Evolutionary conservation across 2,329 filamentous ascomycete species (phyloP).

Genomic region (Aureobasidium pullulans): DNA sequence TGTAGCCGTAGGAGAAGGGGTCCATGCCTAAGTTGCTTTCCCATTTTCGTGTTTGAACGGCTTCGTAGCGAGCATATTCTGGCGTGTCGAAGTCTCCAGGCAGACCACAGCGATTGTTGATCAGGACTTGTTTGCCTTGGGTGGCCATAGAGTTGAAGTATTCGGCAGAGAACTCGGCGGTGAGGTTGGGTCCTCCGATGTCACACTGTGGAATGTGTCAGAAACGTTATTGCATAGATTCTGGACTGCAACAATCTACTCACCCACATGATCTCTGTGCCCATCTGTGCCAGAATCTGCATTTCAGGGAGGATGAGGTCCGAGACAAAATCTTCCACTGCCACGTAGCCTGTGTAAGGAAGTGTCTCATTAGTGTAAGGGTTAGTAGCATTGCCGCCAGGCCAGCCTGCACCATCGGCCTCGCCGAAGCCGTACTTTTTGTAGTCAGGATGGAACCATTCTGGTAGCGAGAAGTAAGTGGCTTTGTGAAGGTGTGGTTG

Average conservation of each 20-base stretch:
- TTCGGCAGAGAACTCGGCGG: conserved; percentile 34
- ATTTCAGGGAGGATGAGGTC: conserved; percentile 40
- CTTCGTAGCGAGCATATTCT: conserved; percentile 47
- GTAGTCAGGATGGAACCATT: conserved; percentile 42
- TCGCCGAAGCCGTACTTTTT: conserved; percentile 32
- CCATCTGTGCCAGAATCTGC: conserved; percentile 35
- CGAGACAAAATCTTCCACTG: conserved; percentile 33
- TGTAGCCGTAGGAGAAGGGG: conserved; percentile 53
- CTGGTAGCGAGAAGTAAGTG: conserved; percentile 39
- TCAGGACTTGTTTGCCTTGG: conserved; percentile 42
- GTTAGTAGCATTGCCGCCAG: conserved; percentile 37
- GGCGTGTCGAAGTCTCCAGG: conserved; percentile 54
- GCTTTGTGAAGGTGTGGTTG: conserved; percentile 38
- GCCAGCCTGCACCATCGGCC: conserved; percentile 20
- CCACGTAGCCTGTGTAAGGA: conserved; percentile 39
- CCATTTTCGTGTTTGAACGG: conserved; percentile 50
- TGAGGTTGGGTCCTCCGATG: conserved; percentile 38
- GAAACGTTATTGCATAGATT: neutral
- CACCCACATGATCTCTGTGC: conserved; percentile 35
- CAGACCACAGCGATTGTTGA: conserved; percentile 52
- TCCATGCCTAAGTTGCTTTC: conserved; percentile 55
- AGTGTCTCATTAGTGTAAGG: conserved; percentile 37
- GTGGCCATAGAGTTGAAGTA: conserved; percentile 37
- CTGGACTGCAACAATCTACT: neutral
- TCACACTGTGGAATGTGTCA: conserved; percentile 32